Conservation (phyloP, 768 basidiomycete genomes). For the Cystobasidium tubakii region DNA sequence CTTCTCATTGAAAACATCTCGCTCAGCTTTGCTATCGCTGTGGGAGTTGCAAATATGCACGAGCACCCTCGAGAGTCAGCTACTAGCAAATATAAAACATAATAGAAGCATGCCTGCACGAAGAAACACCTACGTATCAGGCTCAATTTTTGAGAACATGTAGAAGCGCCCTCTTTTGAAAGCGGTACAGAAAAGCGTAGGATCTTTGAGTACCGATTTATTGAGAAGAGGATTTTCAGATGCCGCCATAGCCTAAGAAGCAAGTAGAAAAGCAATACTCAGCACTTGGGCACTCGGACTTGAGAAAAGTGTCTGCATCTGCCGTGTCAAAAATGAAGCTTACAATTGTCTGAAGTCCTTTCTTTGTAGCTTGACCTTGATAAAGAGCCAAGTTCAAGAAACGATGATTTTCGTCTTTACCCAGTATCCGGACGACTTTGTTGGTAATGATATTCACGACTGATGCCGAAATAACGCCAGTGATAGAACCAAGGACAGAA, state of each 20-base stretch:
- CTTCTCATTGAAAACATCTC: conserved; percentile 96
- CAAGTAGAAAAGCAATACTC: background rate
- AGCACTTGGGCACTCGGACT: background rate
- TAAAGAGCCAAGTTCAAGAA: conserved; percentile 84
- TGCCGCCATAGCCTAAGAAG: conserved; percentile 75
- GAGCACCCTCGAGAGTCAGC: background rate
- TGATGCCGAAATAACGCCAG: conserved; percentile 48
- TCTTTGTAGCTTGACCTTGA: conserved; percentile 87
- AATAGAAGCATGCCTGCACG: too few species aligned
- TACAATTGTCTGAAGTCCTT: conserved; percentile 73
- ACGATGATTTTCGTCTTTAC: conserved; percentile 87
- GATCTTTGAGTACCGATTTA: conserved; percentile 75
- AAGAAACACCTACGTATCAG: conserved; percentile 59
- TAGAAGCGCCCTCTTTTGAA: conserved; percentile 91
- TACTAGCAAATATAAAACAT: background rate
- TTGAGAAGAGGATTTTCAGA: conserved; percentile 91
- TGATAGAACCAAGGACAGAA: background rate
- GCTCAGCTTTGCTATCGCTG: conserved; percentile 82
- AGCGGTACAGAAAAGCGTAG: conserved; percentile 84
- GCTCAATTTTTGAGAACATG: conserved; percentile 82
- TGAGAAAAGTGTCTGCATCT: too few species aligned
- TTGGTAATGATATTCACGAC: conserved; percentile 94
- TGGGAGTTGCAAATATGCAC: background rate
- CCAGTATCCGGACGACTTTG: conserved; percentile 75
- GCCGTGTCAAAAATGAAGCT: conserved; percentile 46